Base-by-base conservation (phyloP, 1,284 basidiomycete genomes). In the Cystobasidium sp. region DNA sequence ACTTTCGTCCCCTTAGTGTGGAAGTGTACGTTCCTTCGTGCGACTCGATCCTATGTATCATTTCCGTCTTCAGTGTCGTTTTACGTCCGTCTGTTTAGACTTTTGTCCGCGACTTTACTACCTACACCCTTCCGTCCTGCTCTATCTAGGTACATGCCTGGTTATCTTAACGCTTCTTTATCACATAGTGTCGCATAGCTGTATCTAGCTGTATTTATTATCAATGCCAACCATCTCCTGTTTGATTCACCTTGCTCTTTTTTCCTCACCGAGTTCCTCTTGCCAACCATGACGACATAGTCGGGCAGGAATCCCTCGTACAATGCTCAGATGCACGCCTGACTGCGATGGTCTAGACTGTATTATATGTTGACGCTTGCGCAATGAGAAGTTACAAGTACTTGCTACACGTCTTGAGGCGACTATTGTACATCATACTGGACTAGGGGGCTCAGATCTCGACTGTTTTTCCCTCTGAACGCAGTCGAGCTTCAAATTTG, bases 401-500 rank as follows among this genome's bases (percentile, higher is more conserved):
- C 56, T 41, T 59, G 56, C 56, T 59, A 59, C 56, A 59, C 7
- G 12, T 14, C 20, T 59, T 43, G 18, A 31, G 31, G 31, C 31
- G 31, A 31, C 31, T 31, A 31, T 31, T 31, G 5, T 31, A 31
- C 24, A 53, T n/a, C 46, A 49, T 14, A 49, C 46, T n/a, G n/a
- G 46, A 12, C 20, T n/a, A 20, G 7, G 20, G 1, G 12, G 18
- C 14, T 63, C 22, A 75, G 20, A 75, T 65, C 22, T 39, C 31
- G n/a, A 74, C 72, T 16, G 75, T 74, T 77, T 83, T 78, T 73
- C 83, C 80, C 76, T 87, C 84, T 72, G 85, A 82, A 55, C 86
- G 84, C 52, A 98, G 82, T 68, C 89, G 88, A 78, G 90, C 82
- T 83, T 99, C 96, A 10, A 99, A 87, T 85, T 97, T 98, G 67